Evolutionary conservation across 306 rosid species (phyloP), one percentile per base, ranked within the genome.

Genomic region (Coriaria nepalensis): DNA sequence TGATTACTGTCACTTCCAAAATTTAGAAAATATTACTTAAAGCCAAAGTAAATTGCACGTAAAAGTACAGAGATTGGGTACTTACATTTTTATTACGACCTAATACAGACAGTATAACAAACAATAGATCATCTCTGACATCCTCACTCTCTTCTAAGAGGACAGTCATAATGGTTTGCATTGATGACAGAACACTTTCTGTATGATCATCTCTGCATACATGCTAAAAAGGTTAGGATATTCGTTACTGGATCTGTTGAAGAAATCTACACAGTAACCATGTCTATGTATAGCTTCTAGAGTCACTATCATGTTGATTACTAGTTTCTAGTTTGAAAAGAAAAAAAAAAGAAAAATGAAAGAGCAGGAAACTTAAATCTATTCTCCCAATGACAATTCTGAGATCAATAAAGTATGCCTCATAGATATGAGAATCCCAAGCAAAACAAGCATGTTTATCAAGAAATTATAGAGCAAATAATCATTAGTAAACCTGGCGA

Each of bases 91-190:
- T 81, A 53, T 71, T 78, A 45, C 77, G 94, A 44, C 94, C 94
- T 68, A 92, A 68, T 49, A 73, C 66, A 59, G 98, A 77, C 53
- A 92, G 64, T 57, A 92, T 56, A 64, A 65, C 69, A 52, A 63
- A 71, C 37, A 92, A 66, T 43, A 86, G 85, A 55, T 82, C 88
- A 49, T 79, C 93, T 10, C 53, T 70, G 42, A 86, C 67, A 55
- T 92, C 96, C 77, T 92, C 98, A 40, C 98, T 92, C 76, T 92
- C 98, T 74, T 86, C 98, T 62, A 92, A 59, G 11, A 92, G 93
- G 68, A 82, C 88, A 38, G 70, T 72, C 96, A 92, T 85, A 56
- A 92, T 86, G 37, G 81, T 85, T 75, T 86, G 86, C 98, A 92
- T 92, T 33, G 98, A 80, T 43, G 88, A 82, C 67, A 86, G 63